These are phyloP conservation scores for Linanthus parryae DNA, from an alignment of 148 eudicot genomes.

Conservation along the genomic window DNA sequence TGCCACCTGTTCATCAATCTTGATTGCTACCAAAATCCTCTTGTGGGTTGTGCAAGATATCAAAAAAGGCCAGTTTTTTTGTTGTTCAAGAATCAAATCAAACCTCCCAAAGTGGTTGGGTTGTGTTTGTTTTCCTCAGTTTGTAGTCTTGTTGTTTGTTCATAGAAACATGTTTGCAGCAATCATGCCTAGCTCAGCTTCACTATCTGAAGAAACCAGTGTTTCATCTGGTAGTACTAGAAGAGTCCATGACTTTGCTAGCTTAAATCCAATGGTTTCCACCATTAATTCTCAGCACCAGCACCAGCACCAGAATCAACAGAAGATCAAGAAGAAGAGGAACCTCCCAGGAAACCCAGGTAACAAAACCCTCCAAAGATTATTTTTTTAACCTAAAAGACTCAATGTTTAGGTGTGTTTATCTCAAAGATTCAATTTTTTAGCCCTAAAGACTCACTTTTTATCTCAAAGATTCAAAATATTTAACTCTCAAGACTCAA, in stretches of 20 bases:
- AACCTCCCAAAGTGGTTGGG: conserved; percentile 10
- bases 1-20: conserved; percentile 7
- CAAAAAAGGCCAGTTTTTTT: conserved; percentile 14
- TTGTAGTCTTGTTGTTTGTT: conserved; percentile 21
- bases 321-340: conserved; percentile 86
- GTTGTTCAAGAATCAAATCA: no score
- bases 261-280: conserved; percentile 41
- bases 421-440: background rate
- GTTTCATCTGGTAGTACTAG: conserved; percentile 24
- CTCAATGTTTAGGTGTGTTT: no score
- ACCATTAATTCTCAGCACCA: conserved; percentile 17
- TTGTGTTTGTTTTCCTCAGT: conserved; percentile 40
- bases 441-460: no score
- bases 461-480: no score
- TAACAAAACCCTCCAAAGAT: no score
- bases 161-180: conserved; percentile 50
- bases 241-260: conserved; percentile 25
- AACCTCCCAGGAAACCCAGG: conserved; percentile 94
- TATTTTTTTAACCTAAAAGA: background rate
- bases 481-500: no score
- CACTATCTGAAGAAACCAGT: conserved; percentile 56
- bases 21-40: conserved; percentile 4
- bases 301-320: no score
- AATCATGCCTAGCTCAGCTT: conserved; percentile 54
- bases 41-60: background rate